Evolutionary conservation across 139 green algal species (phyloP).

Genomic region (Limnomonas spitsbergensis): DNA sequence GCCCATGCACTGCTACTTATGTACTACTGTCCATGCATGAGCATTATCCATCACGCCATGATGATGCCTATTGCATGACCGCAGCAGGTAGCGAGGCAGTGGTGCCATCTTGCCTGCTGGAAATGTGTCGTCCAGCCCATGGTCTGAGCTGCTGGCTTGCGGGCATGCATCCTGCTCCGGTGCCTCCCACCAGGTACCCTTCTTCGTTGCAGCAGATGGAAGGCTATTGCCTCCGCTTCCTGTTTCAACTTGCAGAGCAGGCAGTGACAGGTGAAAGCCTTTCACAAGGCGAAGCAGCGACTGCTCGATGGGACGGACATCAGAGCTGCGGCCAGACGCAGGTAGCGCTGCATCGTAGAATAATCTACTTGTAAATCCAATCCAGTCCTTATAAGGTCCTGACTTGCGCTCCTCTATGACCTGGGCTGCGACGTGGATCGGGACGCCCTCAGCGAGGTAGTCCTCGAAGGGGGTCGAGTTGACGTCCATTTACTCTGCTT

Average conservation of each 20-base stretch:
- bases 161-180: neutral
- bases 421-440: conserved; percentile 1
- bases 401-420: conserved; percentile 7
- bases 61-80: too few species aligned
- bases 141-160: neutral
- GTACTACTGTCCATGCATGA: too few species aligned
- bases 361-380: neutral
- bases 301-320: neutral
- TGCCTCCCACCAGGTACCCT: neutral
- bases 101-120: neutral
- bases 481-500: too few species aligned
- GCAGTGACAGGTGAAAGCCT: neutral
- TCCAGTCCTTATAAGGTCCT: neutral
- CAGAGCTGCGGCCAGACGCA: neutral
- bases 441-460: conserved; percentile 10
- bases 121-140: neutral
- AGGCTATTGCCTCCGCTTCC: too few species aligned
- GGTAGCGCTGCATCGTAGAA: neutral
- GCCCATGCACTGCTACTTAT: too few species aligned
- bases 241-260: neutral
- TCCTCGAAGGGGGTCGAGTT: conserved; percentile 6
- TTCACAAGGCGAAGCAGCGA: neutral
- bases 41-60: too few species aligned
- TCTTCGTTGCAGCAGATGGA: neutral
- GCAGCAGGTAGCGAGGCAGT: too few species aligned